These are phyloP conservation scores for Papiliotrema nemorosa DNA, from an alignment of 1,284 basidiomycete species.

Conservation along the genomic window DNA sequence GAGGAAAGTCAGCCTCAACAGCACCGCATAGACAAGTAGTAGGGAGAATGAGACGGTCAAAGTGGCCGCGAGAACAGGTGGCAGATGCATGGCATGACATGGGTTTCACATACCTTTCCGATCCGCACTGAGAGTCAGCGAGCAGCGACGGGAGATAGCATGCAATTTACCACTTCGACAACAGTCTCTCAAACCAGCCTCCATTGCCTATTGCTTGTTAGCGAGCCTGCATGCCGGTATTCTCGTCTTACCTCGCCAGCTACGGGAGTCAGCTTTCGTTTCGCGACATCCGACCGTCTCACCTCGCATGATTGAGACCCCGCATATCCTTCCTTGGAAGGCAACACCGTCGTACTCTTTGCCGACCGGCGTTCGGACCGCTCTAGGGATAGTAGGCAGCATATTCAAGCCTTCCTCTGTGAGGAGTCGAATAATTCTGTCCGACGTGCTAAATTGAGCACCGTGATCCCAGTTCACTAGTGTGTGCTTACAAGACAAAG, in stretches of 20 bases:
- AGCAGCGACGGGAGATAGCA: conserved; percentile 2
- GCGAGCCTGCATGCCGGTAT: not conserved
- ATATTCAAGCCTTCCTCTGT: conserved; percentile 83
- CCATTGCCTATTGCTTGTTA: conserved; percentile 67
- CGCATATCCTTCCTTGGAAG: conserved; percentile 91
- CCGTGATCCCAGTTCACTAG: not conserved
- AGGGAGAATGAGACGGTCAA: no score
- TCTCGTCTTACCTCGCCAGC: conserved; percentile 36
- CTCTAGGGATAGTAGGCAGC: conserved; percentile 82
- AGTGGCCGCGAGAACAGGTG: no score
- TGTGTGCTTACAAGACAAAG: conserved; percentile 72
- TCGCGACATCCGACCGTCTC: conserved; percentile 8
- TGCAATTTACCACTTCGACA: conserved; percentile 54
- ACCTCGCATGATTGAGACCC: conserved; percentile 80
- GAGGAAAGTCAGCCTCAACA: conserved; percentile 16
- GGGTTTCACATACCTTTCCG: conserved; percentile 36
- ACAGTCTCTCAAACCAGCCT: conserved; percentile 89
- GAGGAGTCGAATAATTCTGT: conserved; percentile 59
- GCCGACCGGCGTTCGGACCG: conserved; percentile 61
- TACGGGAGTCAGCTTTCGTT: conserved; percentile 17
- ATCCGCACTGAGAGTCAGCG: conserved; percentile 38
- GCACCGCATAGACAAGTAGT: no score
- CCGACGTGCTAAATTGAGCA: conserved; percentile 56
- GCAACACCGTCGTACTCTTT: conserved; percentile 79
- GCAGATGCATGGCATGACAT: no score